These are phyloP conservation scores for Saprolegnia parasitica DNA, from an alignment of 352 stramenopile species.

Conservation along the genomic window DNA sequence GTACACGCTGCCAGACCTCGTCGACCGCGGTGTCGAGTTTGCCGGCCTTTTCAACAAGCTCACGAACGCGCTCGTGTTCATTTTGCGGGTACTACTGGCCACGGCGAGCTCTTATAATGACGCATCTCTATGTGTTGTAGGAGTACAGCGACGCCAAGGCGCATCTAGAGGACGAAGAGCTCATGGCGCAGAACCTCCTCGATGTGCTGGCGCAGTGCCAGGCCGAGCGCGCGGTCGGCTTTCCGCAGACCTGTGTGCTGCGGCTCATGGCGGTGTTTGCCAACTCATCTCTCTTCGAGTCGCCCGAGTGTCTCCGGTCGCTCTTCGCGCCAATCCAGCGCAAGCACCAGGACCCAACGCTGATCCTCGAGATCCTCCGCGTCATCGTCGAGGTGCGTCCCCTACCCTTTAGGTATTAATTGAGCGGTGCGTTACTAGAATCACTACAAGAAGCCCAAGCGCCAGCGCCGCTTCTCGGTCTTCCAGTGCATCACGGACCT, in stretches of 20 bases:
- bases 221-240: constrained; percentile 13
- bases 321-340: constrained; percentile 12
- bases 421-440: no score
- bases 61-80: constrained; percentile 25
- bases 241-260: constrained; percentile 22
- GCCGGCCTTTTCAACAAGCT: constrained; percentile 20
- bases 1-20: constrained; percentile 14
- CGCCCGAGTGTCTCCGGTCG: background rate
- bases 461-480: background rate
- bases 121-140: no score
- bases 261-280: constrained; percentile 25
- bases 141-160: constrained; percentile 21
- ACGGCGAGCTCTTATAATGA: no score
- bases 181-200: constrained; percentile 3
- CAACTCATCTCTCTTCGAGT: background rate
- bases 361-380: constrained; percentile 15
- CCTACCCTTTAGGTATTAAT: no score
- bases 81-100: constrained; percentile 16
- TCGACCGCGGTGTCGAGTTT: constrained; percentile 3
- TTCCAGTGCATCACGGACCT: background rate
- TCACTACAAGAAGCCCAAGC: constrained; percentile 16
- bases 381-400: constrained; percentile 11
- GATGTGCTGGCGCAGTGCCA: constrained; percentile 11
- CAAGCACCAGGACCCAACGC: constrained; percentile 23
- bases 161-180: background rate